phyloP scores from a whole-genome alignment of 192 early-diverging fungal genomes.

The Borealophlyctis nickersoniae region DNA sequence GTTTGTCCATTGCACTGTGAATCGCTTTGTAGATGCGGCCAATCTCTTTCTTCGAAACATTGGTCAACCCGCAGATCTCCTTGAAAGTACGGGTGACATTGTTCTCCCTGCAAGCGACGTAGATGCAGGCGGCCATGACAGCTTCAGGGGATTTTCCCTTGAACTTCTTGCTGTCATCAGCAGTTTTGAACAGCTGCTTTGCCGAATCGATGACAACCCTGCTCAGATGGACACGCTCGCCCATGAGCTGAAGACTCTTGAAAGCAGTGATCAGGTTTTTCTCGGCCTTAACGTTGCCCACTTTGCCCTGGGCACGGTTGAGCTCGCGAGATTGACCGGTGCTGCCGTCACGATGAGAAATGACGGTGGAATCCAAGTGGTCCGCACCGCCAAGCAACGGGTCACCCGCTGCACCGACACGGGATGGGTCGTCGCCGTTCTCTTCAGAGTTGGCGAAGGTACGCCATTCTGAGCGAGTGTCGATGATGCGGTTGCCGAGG shows the following conservation, averaged over 20 bases:
- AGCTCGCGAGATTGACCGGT: slow-evolving; percentile 67
- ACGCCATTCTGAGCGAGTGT: slow-evolving; percentile 95
- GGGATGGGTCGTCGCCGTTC: slow-evolving; percentile 83
- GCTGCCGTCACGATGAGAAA: slow-evolving; percentile 74
- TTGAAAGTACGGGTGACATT: slow-evolving; percentile 85
- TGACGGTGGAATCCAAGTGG: slow-evolving; percentile 76
- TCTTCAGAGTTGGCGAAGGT: slow-evolving; percentile 83
- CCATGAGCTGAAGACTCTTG: slow-evolving; percentile 74
- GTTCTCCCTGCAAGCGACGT: slow-evolving; percentile 86
- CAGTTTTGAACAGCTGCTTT: slow-evolving; percentile 82
- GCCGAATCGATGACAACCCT: slow-evolving; percentile 73
- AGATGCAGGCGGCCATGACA: slow-evolving; percentile 88
- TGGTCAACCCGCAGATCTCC: slow-evolving; percentile 85
- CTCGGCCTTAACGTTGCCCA: slow-evolving; percentile 68
- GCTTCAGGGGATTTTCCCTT: slow-evolving; percentile 78
- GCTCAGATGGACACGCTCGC: slow-evolving; percentile 75
- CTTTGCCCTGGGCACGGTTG: slow-evolving; percentile 69
- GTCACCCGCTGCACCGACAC: slow-evolving; percentile 80
- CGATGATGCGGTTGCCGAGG: slow-evolving; percentile 84
- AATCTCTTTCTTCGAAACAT: slow-evolving; percentile 92
- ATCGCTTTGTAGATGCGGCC: slow-evolving; percentile 76
- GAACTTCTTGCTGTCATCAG: slow-evolving; percentile 77
- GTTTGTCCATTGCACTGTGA: slow-evolving; percentile 12
- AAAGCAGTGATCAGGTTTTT: slow-evolving; percentile 72
- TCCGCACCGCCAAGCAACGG: slow-evolving; percentile 69